Conservation (phyloP, 345 rosid species). For the Streptanthus diversifolius region DNA sequence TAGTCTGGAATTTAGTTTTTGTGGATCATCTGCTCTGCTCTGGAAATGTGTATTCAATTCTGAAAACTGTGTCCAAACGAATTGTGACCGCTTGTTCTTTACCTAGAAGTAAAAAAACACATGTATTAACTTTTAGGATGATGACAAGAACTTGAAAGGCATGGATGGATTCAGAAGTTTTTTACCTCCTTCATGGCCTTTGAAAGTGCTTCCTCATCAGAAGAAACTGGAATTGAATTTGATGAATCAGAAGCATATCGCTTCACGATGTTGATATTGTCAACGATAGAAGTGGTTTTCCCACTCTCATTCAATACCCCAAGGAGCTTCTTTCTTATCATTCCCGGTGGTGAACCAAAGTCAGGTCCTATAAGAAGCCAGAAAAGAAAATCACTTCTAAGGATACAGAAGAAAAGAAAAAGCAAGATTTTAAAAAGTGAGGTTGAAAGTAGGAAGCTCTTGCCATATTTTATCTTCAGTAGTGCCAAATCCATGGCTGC, state of each 20-base stretch:
- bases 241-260: constrained; percentile 71
- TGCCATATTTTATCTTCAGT: constrained; percentile 75
- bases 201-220: constrained; percentile 78
- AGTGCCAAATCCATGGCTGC: constrained; percentile 88
- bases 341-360: constrained; percentile 72
- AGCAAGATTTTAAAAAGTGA: neutral
- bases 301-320: constrained; percentile 61
- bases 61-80: constrained; percentile 88
- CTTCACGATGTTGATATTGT: constrained; percentile 61
- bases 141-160: neutral
- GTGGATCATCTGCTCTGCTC: constrained; percentile 59
- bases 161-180: neutral
- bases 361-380: constrained; percentile 67
- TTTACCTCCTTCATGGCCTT: constrained; percentile 79
- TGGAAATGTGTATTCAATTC: constrained; percentile 65
- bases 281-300: constrained; percentile 71
- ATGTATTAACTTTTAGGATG: neutral
- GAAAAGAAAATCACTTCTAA: neutral
- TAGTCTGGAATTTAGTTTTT: constrained; percentile 59
- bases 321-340: constrained; percentile 64
- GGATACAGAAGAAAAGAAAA: neutral
- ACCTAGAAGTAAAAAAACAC: constrained; percentile 44
- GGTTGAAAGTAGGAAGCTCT: constrained; percentile 24
- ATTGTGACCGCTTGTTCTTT: constrained; percentile 60
- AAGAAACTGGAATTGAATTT: constrained; percentile 70